Evolutionary conservation across 176 grass and related monocot species (phyloP).

Genomic region (Coix lacrymajobi): DNA sequence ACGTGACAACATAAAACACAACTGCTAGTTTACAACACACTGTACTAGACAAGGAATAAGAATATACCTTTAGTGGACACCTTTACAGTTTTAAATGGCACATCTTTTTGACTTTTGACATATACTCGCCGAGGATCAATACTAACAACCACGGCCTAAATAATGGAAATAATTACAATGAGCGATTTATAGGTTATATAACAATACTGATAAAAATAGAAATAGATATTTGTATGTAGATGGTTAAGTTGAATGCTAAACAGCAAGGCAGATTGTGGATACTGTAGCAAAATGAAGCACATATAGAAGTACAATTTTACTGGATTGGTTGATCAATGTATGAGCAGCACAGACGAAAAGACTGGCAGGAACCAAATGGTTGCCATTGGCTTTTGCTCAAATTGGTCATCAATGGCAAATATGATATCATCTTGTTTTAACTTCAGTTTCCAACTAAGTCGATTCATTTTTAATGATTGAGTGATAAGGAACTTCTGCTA

Average conservation of each 20-base stretch:
- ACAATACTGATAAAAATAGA: background rate
- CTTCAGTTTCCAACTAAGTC: background rate
- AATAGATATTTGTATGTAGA: background rate
- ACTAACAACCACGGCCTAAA: conserved; percentile 95
- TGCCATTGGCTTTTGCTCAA: background rate
- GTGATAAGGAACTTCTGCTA: background rate
- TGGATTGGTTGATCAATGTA: background rate
- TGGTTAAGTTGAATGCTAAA: background rate
- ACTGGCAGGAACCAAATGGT: background rate
- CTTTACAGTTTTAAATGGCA: conserved; percentile 74
- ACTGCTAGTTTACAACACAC: conserved; percentile 2
- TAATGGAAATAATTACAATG: conserved; percentile 23
- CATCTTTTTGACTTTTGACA: conserved; percentile 74
- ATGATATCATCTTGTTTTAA: background rate
- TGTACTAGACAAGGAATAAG: conserved; percentile 4
- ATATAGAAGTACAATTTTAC: background rate
- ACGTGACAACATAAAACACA: conserved; percentile 16
- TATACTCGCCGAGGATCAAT: conserved; percentile 91
- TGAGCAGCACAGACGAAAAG: background rate
- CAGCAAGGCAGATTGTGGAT: background rate
- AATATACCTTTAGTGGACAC: conserved; percentile 66
- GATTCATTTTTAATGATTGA: background rate
- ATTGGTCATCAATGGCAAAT: background rate
- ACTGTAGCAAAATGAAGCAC: background rate
- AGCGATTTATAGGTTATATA: background rate